phyloP scores from a whole-genome alignment of 305 asterid genomes.

The Solanum hybrid region DNA sequence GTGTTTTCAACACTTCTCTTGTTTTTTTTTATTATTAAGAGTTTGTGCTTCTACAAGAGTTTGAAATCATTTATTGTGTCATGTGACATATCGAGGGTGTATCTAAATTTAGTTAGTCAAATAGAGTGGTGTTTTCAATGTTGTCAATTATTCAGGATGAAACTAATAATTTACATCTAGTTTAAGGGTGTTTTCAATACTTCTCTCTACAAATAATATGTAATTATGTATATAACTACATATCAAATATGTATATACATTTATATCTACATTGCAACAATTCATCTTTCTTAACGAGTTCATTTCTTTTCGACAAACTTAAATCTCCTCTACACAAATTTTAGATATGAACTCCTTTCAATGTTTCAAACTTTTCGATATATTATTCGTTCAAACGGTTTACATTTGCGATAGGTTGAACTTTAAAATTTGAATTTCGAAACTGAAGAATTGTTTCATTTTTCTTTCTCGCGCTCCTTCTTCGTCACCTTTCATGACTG shows the following conservation, averaged over 20 bases:
- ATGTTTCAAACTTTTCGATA: background rate
- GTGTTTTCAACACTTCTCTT: background rate
- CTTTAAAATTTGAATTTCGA: no score
- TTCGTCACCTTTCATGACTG: background rate
- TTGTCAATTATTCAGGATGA: no score
- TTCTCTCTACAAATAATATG: no score
- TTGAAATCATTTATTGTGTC: background rate
- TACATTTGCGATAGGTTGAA: background rate
- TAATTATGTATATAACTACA: background rate
- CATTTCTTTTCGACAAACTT: background rate
- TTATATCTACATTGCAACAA: background rate
- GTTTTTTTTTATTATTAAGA: no score
- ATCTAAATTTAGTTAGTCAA: background rate
- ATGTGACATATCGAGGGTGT: no score
- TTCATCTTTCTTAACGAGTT: background rate
- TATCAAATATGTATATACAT: no score
- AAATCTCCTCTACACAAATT: no score
- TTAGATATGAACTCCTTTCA: no score
- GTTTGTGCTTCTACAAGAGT: background rate
- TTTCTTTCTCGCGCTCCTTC: background rate
- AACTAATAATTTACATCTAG: background rate
- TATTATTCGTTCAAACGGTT: background rate
- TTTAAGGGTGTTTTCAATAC: no score
- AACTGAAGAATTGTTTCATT: background rate
- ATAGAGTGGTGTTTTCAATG: accelerated